Evolutionary conservation across 1,284 basidiomycete genomes (phyloP).

Genomic region (Xerocomus nothofagi): DNA sequence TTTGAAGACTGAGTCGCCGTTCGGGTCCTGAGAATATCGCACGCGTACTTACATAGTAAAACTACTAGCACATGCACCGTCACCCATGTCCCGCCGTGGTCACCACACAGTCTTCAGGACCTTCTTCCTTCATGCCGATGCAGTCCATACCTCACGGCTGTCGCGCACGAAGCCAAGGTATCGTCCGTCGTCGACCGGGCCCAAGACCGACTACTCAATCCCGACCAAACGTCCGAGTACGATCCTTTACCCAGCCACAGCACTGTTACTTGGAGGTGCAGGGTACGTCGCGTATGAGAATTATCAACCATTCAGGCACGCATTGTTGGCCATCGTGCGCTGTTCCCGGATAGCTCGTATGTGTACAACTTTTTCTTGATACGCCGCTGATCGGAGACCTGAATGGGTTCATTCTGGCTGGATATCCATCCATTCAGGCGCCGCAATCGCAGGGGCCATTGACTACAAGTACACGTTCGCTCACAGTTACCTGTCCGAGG

Average conservation of each 20-base stretch:
- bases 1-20: slow-evolving; percentile 56
- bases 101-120: slow-evolving; percentile 17
- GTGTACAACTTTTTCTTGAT: slow-evolving; percentile 16
- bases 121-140: slow-evolving; percentile 14
- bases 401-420: slow-evolving; percentile 1
- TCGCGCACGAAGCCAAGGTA: slow-evolving; percentile 2
- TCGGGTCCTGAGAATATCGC: neutral
- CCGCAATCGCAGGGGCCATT: slow-evolving; percentile 64
- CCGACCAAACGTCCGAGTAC: slow-evolving; percentile 7
- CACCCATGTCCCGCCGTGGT: slow-evolving; percentile 22
- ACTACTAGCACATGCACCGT: no score
- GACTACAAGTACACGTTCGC: slow-evolving; percentile 87
- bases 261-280: slow-evolving; percentile 35
- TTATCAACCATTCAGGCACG: slow-evolving; percentile 64
- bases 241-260: slow-evolving; percentile 25
- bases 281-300: slow-evolving; percentile 56
- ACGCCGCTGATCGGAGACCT: slow-evolving; percentile 3
- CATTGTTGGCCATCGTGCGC: slow-evolving; percentile 61
- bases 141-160: slow-evolving; percentile 6
- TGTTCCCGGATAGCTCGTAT: slow-evolving; percentile 72
- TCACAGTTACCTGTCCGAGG: slow-evolving; percentile 55
- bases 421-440: slow-evolving; percentile 40
- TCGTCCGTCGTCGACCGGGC: slow-evolving; percentile 16
- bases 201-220: neutral
- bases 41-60: no score